Evolutionary conservation across 2,329 filamentous ascomycete species (phyloP), one percentile per base, ranked within the genome.

Genomic region (Colletotrichum tamarilloi): DNA sequence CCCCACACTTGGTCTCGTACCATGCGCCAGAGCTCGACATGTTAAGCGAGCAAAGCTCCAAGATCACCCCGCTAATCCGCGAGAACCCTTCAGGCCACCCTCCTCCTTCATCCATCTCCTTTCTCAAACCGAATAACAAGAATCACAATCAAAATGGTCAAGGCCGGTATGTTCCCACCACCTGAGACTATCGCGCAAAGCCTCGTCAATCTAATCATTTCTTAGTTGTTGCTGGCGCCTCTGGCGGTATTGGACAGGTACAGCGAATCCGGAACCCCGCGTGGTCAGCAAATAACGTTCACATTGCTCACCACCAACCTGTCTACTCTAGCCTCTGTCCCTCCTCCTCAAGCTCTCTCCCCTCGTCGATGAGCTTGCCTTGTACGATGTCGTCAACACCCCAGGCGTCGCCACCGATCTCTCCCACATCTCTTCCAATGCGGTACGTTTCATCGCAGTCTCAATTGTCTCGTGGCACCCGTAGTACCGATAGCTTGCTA

Each of bases 361-460:
- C 77, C 91, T 95, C 81, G 89, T 99, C 80, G 93, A 96, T 81
- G 94, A 98, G 88, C 94, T 99, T 80, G 90, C 95, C 75, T 94
- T 99, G 80, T 99, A 98, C 89, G 97, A 99, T 97, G 95, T 99
- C 78, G 96, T 98, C 85, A 98, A 98, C 91, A 97, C 95, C 63
- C 95, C 95, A 79, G 97, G 97, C 85, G 97, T 99, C 82, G 94
- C 95, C 77, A 92, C 96, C 81, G 97, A 99, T 84, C 92, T 99
- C 74, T 98, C 95, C 74, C 97, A 99, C 90, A 98, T 99, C 86
- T 98, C 96, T 74, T 94, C 95, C 75, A 90, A 91, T 79, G 96
- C 97, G 76, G 94, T 92, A 83, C 83, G 87, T 81, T 53, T 46
- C 24, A 64, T 53, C 52, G 24, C 38, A 63, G 42, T 74, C 70